These are phyloP conservation scores for Bertia moriformis DNA, from an alignment of 2,329 filamentous ascomycete genomes.

Conservation along the genomic window DNA sequence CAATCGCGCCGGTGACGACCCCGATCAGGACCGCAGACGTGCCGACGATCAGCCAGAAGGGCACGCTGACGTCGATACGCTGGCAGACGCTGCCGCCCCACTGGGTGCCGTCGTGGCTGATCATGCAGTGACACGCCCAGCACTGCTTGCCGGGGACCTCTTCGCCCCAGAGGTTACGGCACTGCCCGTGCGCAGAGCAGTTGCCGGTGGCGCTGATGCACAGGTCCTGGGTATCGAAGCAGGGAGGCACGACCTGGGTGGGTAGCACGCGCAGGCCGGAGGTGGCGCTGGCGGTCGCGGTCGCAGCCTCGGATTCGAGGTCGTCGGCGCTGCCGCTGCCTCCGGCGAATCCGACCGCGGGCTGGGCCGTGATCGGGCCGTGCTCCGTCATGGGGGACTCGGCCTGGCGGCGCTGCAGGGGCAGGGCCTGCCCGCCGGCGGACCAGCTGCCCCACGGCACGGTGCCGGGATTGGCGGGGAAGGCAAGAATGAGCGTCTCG, in stretches of 20 bases:
- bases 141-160: conserved; percentile 33
- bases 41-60: conserved; percentile 75
- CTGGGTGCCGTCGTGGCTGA: conserved; percentile 40
- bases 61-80: conserved; percentile 77
- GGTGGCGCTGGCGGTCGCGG: conserved; percentile 14
- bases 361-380: conserved; percentile 13
- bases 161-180: conserved; percentile 37
- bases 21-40: conserved; percentile 59
- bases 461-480: no score
- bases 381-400: not conserved
- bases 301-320: conserved; percentile 16
- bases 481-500: conserved; percentile 39
- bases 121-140: conserved; percentile 64
- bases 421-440: no score
- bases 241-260: conserved; percentile 43
- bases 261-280: no score
- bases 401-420: conserved; percentile 3
- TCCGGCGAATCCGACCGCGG: conserved; percentile 15
- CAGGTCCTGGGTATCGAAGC: conserved; percentile 55
- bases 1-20: conserved; percentile 56
- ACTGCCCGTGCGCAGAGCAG: conserved; percentile 72
- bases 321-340: conserved; percentile 9
- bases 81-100: conserved; percentile 82
- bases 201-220: conserved; percentile 59
- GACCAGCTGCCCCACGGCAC: no score